Evolutionary conservation across 163 green algal genomes (phyloP), one percentile per base, ranked within the genome.

Genomic region (Chloromonas sp.): DNA sequence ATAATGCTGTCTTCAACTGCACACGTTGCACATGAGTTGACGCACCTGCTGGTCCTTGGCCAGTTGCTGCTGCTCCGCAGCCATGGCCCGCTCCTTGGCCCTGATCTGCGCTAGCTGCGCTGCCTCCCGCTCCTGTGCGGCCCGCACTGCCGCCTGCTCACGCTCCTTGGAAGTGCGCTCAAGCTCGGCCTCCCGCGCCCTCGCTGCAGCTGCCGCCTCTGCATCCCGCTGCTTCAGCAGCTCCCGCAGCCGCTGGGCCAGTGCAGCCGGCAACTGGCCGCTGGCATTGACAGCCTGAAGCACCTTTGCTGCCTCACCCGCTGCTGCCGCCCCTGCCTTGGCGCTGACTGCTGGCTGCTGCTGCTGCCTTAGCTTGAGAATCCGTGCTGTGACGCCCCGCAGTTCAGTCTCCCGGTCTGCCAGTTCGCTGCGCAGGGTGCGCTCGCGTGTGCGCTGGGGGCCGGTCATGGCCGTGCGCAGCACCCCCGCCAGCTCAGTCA

Each of bases 361-460:
- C 58, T 36, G 36, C 36, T 36, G 36, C 36, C 36, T 36, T 36
- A 36, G 36, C 36, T 36, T 36, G 36, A 36, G 36, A n/a, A 78
- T 70, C 74, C 62, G 1, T 3, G 87, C 87, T 81, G 86, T 36
- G 0, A 87, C 60, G 5, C 83, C 83, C 78, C 85, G 76, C 71
- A 89, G 71, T 84, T 91, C 85, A 61, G 81, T 70, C 85, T 91
- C 85, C 3, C 85, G 83, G 79, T 86, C 82, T 70, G 0, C 14
- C 61, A 85, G 76, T 76, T 82, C 83, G 76, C 58, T 58, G 8
- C 83, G 14, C 83, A 86, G 76, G 1, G 76, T 61, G 14, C 83
- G 74, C 83, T 89, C 86, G 70, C 86, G 74, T 3, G 59, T 3
- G 70, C 70, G 36, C 0, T 60, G 66, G 14, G 86, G 83, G 14